A percentile compares a stretch with the other conserved stretches of the same genome.
Conservation (phyloP, 306 rosid genomes). For the Casuarina cunninghamiana region DNA sequence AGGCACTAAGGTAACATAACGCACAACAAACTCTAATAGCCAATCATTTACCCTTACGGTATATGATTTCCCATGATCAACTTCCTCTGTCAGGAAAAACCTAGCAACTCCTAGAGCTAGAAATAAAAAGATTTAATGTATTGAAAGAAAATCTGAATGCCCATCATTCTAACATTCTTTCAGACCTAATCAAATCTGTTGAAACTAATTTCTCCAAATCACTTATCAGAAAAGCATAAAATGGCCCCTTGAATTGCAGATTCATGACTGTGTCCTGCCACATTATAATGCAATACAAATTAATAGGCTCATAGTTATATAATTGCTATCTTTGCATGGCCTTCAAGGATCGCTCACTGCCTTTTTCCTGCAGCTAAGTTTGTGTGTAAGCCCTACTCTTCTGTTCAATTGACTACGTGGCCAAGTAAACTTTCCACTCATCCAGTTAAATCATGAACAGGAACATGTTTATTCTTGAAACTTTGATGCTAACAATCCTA, state of each 20-base stretch:
- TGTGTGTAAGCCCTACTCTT: neutral
- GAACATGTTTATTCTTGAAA: neutral
- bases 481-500: neutral
- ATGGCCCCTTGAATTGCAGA: neutral
- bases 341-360: neutral
- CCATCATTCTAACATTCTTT: neutral
- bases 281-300: too few species aligned
- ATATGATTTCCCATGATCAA: too few species aligned
- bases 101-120: neutral
- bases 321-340: neutral
- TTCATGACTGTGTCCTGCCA: neutral
- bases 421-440: neutral
- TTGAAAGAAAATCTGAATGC: too few species aligned
- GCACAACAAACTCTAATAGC: neutral
- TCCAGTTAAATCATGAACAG: neutral
- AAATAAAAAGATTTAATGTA: too few species aligned
- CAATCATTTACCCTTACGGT: neutral
- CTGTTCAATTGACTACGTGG: neutral
- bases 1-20: neutral
- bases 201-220: neutral
- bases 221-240: constrained; percentile 1
- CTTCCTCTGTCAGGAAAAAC: too few species aligned
- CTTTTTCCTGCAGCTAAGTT: neutral
- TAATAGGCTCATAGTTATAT: neutral
- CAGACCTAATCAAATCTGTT: neutral